Conservation (phyloP, 176 grass and related monocot species). For the Zizania latifolia region DNA sequence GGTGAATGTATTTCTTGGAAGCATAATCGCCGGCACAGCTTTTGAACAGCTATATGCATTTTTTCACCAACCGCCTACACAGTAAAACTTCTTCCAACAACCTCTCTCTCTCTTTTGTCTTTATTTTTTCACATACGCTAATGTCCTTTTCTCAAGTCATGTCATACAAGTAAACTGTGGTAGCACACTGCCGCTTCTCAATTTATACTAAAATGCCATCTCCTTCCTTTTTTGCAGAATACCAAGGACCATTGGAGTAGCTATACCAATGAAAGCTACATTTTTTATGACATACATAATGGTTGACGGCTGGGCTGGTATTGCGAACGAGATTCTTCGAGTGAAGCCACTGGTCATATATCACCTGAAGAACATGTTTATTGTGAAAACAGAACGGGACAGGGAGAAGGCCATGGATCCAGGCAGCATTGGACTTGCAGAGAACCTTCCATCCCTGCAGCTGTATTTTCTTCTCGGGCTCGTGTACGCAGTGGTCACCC, state of each 20-base stretch:
- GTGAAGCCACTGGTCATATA: slow-evolving; percentile 76
- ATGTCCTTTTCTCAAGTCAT: not conserved
- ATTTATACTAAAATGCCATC: not conserved
- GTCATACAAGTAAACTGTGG: not conserved
- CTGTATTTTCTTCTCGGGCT: slow-evolving; percentile 92
- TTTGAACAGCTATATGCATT: slow-evolving; percentile 88
- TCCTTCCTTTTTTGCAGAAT: slow-evolving; percentile 46
- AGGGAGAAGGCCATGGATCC: slow-evolving; percentile 89
- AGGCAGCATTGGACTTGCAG: slow-evolving; percentile 69
- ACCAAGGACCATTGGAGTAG: slow-evolving; percentile 85
- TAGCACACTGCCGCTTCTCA: not conserved
- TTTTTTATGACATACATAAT: slow-evolving; percentile 99
- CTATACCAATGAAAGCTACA: slow-evolving; percentile 99
- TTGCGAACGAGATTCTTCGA: slow-evolving; percentile 86
- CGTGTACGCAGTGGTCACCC: slow-evolving; percentile 81
- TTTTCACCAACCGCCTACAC: slow-evolving; percentile 65
- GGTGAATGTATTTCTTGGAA: slow-evolving; percentile 93
- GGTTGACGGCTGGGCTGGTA: slow-evolving; percentile 96
- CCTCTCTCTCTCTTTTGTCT: too few relatives aligned
- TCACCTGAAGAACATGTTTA: slow-evolving; percentile 94
- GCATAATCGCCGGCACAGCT: slow-evolving; percentile 86
- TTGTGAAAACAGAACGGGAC: slow-evolving; percentile 88
- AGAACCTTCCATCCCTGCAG: slow-evolving; percentile 85
- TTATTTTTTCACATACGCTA: not conserved
- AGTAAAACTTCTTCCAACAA: slow-evolving; percentile 54